Base-by-base conservation (phyloP, 1,139 yeast species). In the Blastobotrys ciferrii region DNA sequence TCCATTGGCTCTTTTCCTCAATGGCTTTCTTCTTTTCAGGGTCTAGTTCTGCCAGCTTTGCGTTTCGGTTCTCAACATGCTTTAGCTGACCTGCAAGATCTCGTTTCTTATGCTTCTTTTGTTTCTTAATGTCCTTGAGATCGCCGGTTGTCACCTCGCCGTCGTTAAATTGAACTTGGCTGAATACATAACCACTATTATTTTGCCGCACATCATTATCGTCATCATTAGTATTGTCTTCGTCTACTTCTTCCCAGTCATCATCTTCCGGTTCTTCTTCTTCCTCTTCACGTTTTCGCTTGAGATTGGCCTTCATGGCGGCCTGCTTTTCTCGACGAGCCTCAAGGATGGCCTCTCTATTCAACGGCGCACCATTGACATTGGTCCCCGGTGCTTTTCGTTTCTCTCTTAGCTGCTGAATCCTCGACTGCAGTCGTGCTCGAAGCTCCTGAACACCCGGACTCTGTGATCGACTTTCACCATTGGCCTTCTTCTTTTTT, bases 331-430 rank as follows among this genome's bases (percentile, higher is more conserved):
- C 60, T 42, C 65, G 56, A 12, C 76, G 60, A 2, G 71, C 70
- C 15, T 67, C 72, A 12, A 72, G 60, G 15, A 72, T 68, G 36
- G 70, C 73, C 28, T 72, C 75, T 42, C 76, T 60, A 49, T 65
- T 78, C 71, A 83, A 77, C 11, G 94, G 92, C 0, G 96, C 94
- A 23, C 95, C 96, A 3, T 77, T 74, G 13, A 76, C 81, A 41
- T 80, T 84, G 0, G 92, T 72, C 1, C 98, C 98, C 1, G 94
- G 94, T 0, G 98, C 98, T 62, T 85, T 91, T 62, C 99, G 81
- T 67, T 80, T 86, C 51, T 84, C 92, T 58, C 82, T 81, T 68
- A 92, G 65, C 25, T 69, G 73, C 52, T 74, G 78, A 56, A 92
- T 91, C 65, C 82, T 87, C 17, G 77, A 77, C 31, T 92, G 83